These are phyloP conservation scores for Solanum appendiculatum DNA, from an alignment of 257 asterid genomes.

Conservation along the genomic window DNA sequence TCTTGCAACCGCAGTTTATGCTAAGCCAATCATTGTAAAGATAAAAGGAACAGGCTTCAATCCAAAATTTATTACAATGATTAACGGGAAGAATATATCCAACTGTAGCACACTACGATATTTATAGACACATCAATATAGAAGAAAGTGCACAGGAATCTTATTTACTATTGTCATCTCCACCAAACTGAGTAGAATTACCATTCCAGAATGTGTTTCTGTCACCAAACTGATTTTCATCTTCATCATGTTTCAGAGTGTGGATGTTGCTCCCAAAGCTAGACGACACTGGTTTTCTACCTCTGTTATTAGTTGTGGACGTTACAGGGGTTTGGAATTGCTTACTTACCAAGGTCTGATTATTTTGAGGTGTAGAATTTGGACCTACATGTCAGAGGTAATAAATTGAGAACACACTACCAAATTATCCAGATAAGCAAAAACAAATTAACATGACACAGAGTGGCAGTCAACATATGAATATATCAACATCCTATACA, in stretches of 20 bases:
- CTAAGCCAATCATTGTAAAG: neutral
- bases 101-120: neutral
- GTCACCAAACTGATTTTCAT: constrained; percentile 38
- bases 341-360: constrained; percentile 23
- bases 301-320: constrained; percentile 19
- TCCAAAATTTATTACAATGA: neutral
- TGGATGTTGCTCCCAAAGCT: constrained; percentile 75
- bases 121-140: neutral
- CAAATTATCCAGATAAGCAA: neutral
- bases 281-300: constrained; percentile 24
- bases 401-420: neutral
- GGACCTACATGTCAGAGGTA: constrained; percentile 28
- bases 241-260: constrained; percentile 68
- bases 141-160: neutral
- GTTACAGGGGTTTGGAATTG: constrained; percentile 18
- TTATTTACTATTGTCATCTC: constrained; percentile 27
- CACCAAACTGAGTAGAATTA: constrained; percentile 84
- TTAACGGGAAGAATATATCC: neutral
- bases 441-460: neutral
- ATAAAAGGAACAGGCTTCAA: neutral
- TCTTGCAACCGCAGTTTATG: neutral
- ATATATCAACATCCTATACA: neutral
- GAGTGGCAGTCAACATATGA: neutral
- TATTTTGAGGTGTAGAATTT: constrained; percentile 34
- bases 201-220: constrained; percentile 89